A percentile compares a stretch with the other conserved stretches of the same genome.
Conservation (phyloP, 2,329 filamentous ascomycete genomes). For the Periconia digitata region DNA sequence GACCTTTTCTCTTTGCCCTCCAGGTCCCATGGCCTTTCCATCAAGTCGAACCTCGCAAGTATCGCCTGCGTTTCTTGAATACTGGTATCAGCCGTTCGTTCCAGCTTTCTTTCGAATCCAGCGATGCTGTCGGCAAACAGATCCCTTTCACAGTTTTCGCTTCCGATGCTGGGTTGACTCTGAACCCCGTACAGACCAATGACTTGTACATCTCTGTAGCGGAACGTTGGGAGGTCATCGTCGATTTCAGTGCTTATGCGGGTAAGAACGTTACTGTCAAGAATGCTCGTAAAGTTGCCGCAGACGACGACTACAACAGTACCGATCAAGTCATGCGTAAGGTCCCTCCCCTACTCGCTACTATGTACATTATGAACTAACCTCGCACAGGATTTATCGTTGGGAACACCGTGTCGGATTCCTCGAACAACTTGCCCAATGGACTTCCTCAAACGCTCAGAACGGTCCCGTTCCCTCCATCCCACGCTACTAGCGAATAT, state of each 20-base stretch:
- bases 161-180: constrained; percentile 49
- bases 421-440: constrained; percentile 13
- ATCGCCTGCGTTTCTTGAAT: constrained; percentile 58
- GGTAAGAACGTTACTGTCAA: constrained; percentile 52
- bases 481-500: constrained; percentile 22
- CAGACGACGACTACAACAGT: constrained; percentile 53
- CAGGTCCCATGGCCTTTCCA: constrained; percentile 61
- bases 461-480: constrained; percentile 27
- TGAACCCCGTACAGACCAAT: constrained; percentile 44
- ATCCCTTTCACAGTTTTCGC: constrained; percentile 57
- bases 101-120: constrained; percentile 50
- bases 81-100: constrained; percentile 42
- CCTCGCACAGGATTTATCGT: constrained; percentile 43
- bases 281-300: constrained; percentile 42
- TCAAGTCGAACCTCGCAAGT: constrained; percentile 59
- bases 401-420: constrained; percentile 21
- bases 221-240: constrained; percentile 60
- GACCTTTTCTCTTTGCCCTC: too few relatives aligned
- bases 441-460: constrained; percentile 24
- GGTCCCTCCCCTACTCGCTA: background rate
- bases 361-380: background rate
- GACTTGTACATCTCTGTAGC: constrained; percentile 54
- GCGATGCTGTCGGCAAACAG: constrained; percentile 28
- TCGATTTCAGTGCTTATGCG: constrained; percentile 55
- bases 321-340: constrained; percentile 38